Evolutionary conservation across 169 alveolate genomes (phyloP), one percentile per base, ranked within the genome.

Genomic region (Babesia sp.): DNA sequence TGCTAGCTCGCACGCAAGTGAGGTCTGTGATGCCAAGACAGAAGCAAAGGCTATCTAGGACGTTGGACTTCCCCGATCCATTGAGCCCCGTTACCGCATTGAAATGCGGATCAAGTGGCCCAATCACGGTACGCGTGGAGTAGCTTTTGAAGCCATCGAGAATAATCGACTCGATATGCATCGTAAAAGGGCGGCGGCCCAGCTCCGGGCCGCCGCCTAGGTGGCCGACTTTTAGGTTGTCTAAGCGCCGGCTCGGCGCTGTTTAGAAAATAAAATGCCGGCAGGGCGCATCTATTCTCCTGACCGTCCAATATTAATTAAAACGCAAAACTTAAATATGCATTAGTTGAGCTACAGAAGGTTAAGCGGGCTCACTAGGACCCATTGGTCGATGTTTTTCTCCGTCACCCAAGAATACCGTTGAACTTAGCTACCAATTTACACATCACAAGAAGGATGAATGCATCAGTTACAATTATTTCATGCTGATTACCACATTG

Each of bases 31-130:
- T 95, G 6, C 99, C 99, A 72, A 97, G 84, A 14, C 95, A 98
- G 86, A 98, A 98, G 71, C 99, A 95, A 59, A 98, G 95, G 5
- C 99, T 94, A 90, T 98, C 99, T 67, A 98, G 85, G 42, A 98
- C 97, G 84, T 98, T 97, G 3, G 99, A 97, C 90, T 98, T 98
- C 12, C 99, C 99, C 60, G 98, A 93, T 0, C 99, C 99, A 82
- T 98, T 97, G 45, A 95, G 91, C 9, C 99, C 99, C 28, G 99
- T 97, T 56, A 98, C 96, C 16, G 99, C 99, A 86, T 97, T 98
- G 93, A 98, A 98, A 71, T 95, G 96, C n/a, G 96, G 94, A 73
- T 97, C 98, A 37, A 97, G 93, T 18, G 94, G 98, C 29, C 91
- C 91, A 9, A 96, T 89, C 34, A 91, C 94, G 20, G 99, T 96